Conservation (phyloP, 1,139 yeast genomes). For the Blastobotrys indianensis region DNA sequence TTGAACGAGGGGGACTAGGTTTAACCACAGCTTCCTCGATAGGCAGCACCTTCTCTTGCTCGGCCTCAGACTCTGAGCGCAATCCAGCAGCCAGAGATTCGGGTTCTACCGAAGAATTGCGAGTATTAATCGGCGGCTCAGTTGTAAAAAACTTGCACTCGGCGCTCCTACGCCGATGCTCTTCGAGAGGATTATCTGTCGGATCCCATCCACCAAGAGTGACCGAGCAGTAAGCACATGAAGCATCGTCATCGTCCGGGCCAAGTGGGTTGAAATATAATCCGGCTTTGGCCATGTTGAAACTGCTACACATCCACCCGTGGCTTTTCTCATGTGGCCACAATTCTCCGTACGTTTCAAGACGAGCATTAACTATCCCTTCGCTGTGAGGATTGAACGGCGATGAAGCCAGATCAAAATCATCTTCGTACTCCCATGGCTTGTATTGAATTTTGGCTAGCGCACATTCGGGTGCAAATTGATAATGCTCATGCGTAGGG, state of each 20-base stretch:
- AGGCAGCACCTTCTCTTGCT: not conserved
- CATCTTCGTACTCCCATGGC: conserved; percentile 22
- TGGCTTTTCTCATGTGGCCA: conserved; percentile 51
- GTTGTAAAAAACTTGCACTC: conserved; percentile 46
- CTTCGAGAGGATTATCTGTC: conserved; percentile 53
- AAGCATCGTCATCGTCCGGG: conserved; percentile 56
- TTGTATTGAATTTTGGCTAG: conserved; percentile 32
- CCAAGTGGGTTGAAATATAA: conserved; percentile 63
- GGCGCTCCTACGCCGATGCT: conserved; percentile 38
- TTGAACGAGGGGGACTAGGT: not conserved
- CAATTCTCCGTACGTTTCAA: conserved; percentile 44
- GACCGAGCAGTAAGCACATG: conserved; percentile 66
- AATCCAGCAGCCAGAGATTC: not conserved
- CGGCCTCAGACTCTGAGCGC: not conserved
- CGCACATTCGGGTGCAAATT: conserved; percentile 44
- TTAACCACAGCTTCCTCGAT: conserved; percentile 1
- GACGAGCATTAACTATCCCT: conserved; percentile 41
- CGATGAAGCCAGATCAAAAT: conserved; percentile 11
- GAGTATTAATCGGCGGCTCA: not conserved
- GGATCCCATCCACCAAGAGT: conserved; percentile 69
- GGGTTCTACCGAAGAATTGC: not conserved
- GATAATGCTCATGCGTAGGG: conserved; percentile 42
- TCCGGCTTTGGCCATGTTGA: conserved; percentile 57
- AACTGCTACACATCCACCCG: conserved; percentile 40
- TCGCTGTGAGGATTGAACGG: conserved; percentile 36